Conservation (phyloP, 2,329 filamentous ascomycete species). For the Huntiella decipiens region DNA sequence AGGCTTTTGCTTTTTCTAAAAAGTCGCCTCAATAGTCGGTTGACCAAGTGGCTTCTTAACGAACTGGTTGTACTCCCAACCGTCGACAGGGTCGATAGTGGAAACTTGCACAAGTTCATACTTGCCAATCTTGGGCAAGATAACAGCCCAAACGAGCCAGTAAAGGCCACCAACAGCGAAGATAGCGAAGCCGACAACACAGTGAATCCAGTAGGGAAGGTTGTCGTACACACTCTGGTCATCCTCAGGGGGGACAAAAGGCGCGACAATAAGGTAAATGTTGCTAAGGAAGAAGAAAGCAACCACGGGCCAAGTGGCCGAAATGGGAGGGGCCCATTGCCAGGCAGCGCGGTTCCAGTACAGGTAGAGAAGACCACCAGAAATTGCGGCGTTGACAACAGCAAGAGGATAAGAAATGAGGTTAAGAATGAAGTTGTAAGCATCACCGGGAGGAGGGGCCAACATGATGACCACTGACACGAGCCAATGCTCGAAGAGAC, state of each 20-base stretch:
- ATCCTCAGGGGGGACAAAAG: slow-evolving; percentile 33
- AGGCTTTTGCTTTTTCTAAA: slow-evolving; percentile 1
- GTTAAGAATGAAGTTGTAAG: slow-evolving; percentile 44
- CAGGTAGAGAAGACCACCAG: slow-evolving; percentile 32
- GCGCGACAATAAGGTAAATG: slow-evolving; percentile 39
- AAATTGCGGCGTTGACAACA: slow-evolving; percentile 36
- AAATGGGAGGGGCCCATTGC: slow-evolving; percentile 36
- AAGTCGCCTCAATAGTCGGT: background rate
- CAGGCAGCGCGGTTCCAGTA: slow-evolving; percentile 28
- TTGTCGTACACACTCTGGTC: slow-evolving; percentile 33
- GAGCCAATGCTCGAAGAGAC: slow-evolving; percentile 43
- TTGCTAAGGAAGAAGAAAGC: slow-evolving; percentile 43
- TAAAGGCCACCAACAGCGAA: slow-evolving; percentile 33
- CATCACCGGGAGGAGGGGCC: slow-evolving; percentile 46
- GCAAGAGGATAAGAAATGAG: slow-evolving; percentile 47
- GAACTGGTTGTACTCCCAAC: slow-evolving; percentile 42
- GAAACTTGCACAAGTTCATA: slow-evolving; percentile 39
- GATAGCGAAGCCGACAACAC: slow-evolving; percentile 35
- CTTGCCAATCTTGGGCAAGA: slow-evolving; percentile 30
- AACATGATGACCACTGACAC: slow-evolving; percentile 47
- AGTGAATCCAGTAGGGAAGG: slow-evolving; percentile 39
- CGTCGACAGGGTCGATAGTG: slow-evolving; percentile 36
- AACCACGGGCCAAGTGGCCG: slow-evolving; percentile 32
- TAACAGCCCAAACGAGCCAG: slow-evolving; percentile 35
- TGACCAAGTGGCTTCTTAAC: slow-evolving; percentile 21